Conservation (phyloP, 1,284 basidiomycete species). For the Acaromyces ingoldii region DNA sequence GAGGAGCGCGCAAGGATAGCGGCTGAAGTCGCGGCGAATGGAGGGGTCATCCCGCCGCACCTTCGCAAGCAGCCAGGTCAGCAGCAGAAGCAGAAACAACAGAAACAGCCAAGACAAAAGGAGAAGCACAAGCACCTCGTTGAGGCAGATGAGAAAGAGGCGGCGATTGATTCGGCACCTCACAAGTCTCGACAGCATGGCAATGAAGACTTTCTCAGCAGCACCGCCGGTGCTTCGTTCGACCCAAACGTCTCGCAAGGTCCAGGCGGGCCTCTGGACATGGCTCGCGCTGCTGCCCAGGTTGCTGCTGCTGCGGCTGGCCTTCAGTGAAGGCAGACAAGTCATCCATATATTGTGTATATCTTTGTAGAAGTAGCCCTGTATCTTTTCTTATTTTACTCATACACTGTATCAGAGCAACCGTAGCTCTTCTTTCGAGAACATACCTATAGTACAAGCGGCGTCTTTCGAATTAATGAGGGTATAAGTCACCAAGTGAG, state of each 20-base stretch:
- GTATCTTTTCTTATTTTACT: too few relatives aligned
- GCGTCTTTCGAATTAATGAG: too few relatives aligned
- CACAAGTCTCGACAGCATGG: not conserved
- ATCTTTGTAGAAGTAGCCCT: too few relatives aligned
- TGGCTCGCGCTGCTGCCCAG: not conserved
- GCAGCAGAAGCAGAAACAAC: not conserved
- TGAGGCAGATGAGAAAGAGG: not conserved
- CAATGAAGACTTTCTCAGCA: not conserved
- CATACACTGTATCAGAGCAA: too few relatives aligned
- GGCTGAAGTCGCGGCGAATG: slow-evolving; percentile 8
- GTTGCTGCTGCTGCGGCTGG: not conserved
- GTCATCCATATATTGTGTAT: too few relatives aligned
- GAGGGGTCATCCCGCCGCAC: slow-evolving; percentile 3
- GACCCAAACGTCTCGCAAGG: too few relatives aligned
- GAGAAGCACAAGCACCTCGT: not conserved
- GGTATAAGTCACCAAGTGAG: too few relatives aligned
- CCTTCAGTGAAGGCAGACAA: too few relatives aligned
- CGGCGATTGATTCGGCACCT: not conserved
- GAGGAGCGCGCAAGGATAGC: slow-evolving; percentile 34
- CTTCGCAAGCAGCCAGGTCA: not conserved
- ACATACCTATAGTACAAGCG: too few relatives aligned
- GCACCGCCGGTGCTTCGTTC: not conserved
- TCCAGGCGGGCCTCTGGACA: too few relatives aligned
- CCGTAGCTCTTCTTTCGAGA: too few relatives aligned
- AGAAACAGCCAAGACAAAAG: too few relatives aligned